These are phyloP conservation scores for Annulohypoxylon nitens DNA, from an alignment of 495 filamentous ascomycete genomes.

Conservation along the genomic window DNA sequence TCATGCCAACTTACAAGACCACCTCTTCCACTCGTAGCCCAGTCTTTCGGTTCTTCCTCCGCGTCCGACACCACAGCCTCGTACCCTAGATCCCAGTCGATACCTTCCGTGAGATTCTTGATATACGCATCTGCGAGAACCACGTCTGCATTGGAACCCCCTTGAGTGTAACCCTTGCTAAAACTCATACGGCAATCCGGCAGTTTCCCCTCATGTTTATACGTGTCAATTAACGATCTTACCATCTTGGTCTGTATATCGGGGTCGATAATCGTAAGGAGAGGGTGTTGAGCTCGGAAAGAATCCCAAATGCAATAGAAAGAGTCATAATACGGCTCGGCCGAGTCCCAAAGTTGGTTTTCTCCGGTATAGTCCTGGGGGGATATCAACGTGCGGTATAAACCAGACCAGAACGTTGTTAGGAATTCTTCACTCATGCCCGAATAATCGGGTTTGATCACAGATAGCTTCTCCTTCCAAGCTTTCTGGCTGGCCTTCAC, in stretches of 20 bases:
- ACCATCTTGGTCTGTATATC: conserved; percentile 75
- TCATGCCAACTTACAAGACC: conserved; percentile 71
- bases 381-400: conserved; percentile 73
- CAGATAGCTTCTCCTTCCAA: conserved; percentile 73
- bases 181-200: conserved; percentile 72
- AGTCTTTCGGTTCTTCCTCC: conserved; percentile 74
- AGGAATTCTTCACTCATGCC: conserved; percentile 69
- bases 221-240: conserved; percentile 76
- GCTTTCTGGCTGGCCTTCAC: conserved; percentile 63
- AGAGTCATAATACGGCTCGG: conserved; percentile 80
- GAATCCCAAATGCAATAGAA: conserved; percentile 85
- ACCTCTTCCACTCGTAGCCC: conserved; percentile 75
- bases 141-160: conserved; percentile 80
- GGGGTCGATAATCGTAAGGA: conserved; percentile 77
- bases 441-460: conserved; percentile 65
- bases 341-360: conserved; percentile 76
- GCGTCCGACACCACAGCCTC: conserved; percentile 78
- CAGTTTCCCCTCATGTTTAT: conserved; percentile 71
- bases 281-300: conserved; percentile 75
- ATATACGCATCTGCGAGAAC: conserved; percentile 76
- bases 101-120: conserved; percentile 69
- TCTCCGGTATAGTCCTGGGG: conserved; percentile 83
- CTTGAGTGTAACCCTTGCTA: conserved; percentile 78
- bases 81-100: conserved; percentile 78
- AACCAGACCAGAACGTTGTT: conserved; percentile 75